Base-by-base conservation (phyloP, 306 rosid species). In the Lupinus albus region DNA sequence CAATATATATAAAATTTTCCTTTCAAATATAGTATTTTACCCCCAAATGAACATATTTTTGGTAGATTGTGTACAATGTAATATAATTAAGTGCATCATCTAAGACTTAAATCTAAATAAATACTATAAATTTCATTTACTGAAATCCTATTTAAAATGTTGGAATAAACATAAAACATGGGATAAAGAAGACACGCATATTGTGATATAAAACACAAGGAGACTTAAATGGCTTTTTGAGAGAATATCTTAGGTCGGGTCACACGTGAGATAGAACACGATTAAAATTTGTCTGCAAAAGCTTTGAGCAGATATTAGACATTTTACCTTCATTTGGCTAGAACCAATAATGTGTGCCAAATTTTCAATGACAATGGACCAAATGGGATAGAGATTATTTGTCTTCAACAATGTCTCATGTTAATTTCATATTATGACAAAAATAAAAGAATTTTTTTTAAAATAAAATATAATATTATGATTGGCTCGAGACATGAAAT, bases 261-360 rank as follows among this genome's bases (percentile, higher is more conserved):
- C 64, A 36, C 35, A 0, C 35, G 41, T 11, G 67, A 61, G 11
- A 41, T 61, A 9, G 51, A 39, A 4, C 35, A 41, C 16, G 13
- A 33, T 35, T 39, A 11, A 61, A 58, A 17, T 61, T 61, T 61
- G 16, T 41, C 50, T 42, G 17, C 11, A 35, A 61, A 21, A 61
- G 4, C 33, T 2, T 4, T 16, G 50, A 12, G 20, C 38, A 11
- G 53, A 21, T 7, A 4, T 8, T 2, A 6, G 35, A 5, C 6
- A 3, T 8, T 33, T 2, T 11, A 5, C 4, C 2, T 25, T 17
- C 1, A 17, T 11, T 17, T 17, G 5, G 8, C 2, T 8, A 45
- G 30, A 25, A 0, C 42, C 64, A 68, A n/a, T 54, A 0, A 55
- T 8, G 51, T 17, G 35, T 61, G 35, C 0, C 42, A 11, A 55